Conservation (phyloP, 148 eudicot genomes). For the Cornus florida region DNA sequence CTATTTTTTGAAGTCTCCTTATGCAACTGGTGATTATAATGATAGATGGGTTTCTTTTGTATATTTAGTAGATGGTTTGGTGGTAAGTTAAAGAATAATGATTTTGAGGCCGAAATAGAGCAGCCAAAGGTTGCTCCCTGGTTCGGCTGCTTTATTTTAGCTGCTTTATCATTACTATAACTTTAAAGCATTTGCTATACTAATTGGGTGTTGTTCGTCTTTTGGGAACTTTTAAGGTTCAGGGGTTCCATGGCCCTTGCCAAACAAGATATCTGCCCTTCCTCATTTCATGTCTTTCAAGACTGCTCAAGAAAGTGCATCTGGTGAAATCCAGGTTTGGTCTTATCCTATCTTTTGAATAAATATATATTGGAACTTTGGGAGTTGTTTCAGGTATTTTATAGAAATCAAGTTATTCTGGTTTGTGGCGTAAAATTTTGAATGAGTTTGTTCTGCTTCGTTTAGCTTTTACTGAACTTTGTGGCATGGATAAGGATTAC, state of each 20-base stretch:
- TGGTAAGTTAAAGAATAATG: neutral
- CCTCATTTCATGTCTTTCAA: slow-evolving; percentile 35
- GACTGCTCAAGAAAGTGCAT: slow-evolving; percentile 24
- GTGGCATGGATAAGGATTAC: too few relatives aligned
- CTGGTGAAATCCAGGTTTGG: slow-evolving; percentile 30
- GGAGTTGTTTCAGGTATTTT: neutral
- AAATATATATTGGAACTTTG: neutral
- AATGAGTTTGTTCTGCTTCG: too few relatives aligned
- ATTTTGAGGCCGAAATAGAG: too few relatives aligned
- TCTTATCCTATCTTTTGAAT: neutral
- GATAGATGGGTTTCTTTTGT: neutral
- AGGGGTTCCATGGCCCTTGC: slow-evolving; percentile 31
- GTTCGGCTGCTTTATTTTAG: too few relatives aligned
- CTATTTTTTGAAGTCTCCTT: neutral
- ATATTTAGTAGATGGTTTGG: neutral
- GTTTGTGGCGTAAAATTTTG: too few relatives aligned
- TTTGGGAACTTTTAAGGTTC: slow-evolving; percentile 17
- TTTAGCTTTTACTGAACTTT: too few relatives aligned
- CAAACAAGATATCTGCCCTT: slow-evolving; percentile 30
- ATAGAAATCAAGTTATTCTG: neutral
- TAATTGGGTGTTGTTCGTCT: slow-evolving; percentile 4
- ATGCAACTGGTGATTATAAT: neutral
- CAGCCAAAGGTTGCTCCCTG: too few relatives aligned
- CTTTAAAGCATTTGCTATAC: neutral
- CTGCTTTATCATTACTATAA: too few relatives aligned